Evolutionary conservation across 176 grass and related monocot species (phyloP), one percentile per base, ranked within the genome.

Genomic region (Lolium perenne): DNA sequence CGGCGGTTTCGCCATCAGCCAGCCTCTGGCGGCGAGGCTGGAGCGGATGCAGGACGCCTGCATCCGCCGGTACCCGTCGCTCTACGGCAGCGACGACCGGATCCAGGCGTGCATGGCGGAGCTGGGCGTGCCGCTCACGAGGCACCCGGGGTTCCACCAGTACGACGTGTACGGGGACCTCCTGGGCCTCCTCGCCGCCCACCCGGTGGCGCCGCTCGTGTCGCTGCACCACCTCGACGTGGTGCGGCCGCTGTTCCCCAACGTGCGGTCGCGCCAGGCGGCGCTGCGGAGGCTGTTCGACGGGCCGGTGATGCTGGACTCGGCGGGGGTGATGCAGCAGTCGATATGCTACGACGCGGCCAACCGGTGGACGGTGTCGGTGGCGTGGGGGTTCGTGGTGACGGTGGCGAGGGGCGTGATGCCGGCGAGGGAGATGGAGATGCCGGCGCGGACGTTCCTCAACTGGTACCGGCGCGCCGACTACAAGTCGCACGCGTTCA

Each of bases 71-170:
- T 95, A 95, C 90, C 87, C 93, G 9, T 70, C 43, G 2, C 82
- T 95, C 16, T 95, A 95, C 56, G 93, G 93, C 18, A 92, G 90
- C 21, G 93, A 95, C 82, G 93, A 95, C 51, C 84, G 93, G 41
- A 95, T 95, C 77, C 90, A 95, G 32, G 93, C 93, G 38, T 95
- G 93, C 90, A 95, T 95, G 93, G 93, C 93, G 4, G 93, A 95
- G 60, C 74, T 95, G 40, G 93, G 90, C 47, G 78, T 95, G 29
- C 93, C 93, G 13, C 82, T 95, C 9, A 95, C 93, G 17, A 85
- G 87, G 50, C 90, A 92, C 82, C 78, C 78, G 18, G 93, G 93
- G 63, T 95, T 95, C 74, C 93, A 95, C 50, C 93, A 95, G 79
- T 95, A 90, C 72, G 93, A 95, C 29, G 87, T 95, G 38, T 92